Percentiles rank a stretch among this genome's conserved stretches.
Evolutionary conservation across 148 eudicot species (phyloP).

Genomic region (Diospyros lotus): DNA sequence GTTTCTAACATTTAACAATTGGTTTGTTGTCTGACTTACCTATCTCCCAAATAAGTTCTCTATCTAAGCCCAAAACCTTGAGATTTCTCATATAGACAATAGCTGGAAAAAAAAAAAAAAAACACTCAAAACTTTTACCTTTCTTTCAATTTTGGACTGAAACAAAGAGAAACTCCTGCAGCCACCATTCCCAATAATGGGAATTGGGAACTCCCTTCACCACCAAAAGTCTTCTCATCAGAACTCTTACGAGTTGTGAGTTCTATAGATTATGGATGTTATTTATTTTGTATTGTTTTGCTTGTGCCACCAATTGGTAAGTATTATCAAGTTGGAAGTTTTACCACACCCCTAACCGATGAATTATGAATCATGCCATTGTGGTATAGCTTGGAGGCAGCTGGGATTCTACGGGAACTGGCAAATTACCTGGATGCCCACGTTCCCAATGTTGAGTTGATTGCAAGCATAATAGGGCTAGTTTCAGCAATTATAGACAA

Average conservation of each 20-base stretch:
- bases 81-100: no score
- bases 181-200: no score
- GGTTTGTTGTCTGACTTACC: no score
- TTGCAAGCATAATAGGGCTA: conserved; percentile 85
- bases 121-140: no score
- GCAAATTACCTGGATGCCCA: conserved; percentile 93
- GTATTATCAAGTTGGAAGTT: background rate
- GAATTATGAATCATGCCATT: background rate
- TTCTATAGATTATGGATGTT: background rate
- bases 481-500: conserved; percentile 91
- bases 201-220: no score
- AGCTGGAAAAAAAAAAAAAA: no score
- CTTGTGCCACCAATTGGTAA: background rate
- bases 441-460: conserved; percentile 64
- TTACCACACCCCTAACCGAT: background rate
- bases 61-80: no score
- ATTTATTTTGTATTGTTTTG: background rate
- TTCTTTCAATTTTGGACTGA: no score
- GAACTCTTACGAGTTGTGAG: background rate
- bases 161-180: no score
- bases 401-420: conserved; percentile 82
- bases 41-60: no score
- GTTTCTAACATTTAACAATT: no score
- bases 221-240: background rate
- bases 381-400: conserved; percentile 73